Evolutionary conservation across 768 basidiomycete species (phyloP).

Genomic region (Russula sp.): DNA sequence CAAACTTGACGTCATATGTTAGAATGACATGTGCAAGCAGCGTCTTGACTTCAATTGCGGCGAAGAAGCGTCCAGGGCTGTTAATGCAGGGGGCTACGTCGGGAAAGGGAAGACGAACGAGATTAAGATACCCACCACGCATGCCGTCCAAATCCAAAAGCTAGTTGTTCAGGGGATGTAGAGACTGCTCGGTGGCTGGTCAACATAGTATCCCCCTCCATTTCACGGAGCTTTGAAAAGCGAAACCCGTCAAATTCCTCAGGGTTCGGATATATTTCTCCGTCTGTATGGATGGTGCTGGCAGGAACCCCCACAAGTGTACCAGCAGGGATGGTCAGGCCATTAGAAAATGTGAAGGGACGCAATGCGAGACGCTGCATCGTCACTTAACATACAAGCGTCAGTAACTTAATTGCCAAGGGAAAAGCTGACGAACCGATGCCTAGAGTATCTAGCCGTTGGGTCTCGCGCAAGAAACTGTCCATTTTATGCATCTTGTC

Average conservation of each 20-base stretch:
- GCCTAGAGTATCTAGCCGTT: slow-evolving; percentile 15
- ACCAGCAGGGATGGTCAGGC: slow-evolving; percentile 36
- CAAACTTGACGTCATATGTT: slow-evolving; percentile 27
- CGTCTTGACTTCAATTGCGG: slow-evolving; percentile 25
- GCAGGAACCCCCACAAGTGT: slow-evolving; percentile 33
- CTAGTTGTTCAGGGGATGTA: slow-evolving; percentile 31
- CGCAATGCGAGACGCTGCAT: slow-evolving; percentile 25
- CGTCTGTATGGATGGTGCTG: slow-evolving; percentile 36
- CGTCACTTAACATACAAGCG: slow-evolving; percentile 10
- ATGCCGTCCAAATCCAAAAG: slow-evolving; percentile 28
- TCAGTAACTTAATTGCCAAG: background rate
- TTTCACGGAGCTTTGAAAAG: slow-evolving; percentile 32
- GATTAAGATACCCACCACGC: slow-evolving; percentile 23
- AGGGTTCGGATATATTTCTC: slow-evolving; percentile 39
- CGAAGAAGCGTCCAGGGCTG: slow-evolving; percentile 25
- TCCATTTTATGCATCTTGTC: slow-evolving; percentile 26
- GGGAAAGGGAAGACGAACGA: background rate
- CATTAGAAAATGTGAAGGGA: slow-evolving; percentile 32
- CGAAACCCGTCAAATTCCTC: slow-evolving; percentile 38
- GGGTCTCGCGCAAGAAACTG: slow-evolving; percentile 28
- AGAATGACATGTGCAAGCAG: slow-evolving; percentile 27
- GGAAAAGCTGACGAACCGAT: background rate
- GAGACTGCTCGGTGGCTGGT: slow-evolving; percentile 27
- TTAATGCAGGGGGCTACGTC: background rate
- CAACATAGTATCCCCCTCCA: slow-evolving; percentile 13